A percentile compares a stretch with the other conserved stretches of the same genome.
These are phyloP conservation scores for Sistotremastrum suecicum DNA, from an alignment of 768 basidiomycete genomes.

Conservation along the genomic window DNA sequence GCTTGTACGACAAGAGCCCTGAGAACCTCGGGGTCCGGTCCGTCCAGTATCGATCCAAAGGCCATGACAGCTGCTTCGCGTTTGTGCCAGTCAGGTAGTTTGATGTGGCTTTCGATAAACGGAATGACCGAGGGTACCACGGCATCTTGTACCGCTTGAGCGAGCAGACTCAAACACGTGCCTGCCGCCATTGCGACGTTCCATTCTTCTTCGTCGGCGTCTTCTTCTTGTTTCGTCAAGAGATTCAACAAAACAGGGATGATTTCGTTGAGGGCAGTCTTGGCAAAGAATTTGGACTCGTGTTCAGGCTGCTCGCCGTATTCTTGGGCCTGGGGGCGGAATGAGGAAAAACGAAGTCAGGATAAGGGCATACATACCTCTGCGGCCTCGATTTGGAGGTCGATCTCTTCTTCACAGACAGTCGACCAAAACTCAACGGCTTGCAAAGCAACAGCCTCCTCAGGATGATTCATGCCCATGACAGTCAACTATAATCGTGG, in stretches of 20 bases:
- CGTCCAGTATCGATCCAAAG: slow-evolving; percentile 94
- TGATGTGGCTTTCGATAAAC: slow-evolving; percentile 96
- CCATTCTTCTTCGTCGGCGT: slow-evolving; percentile 98
- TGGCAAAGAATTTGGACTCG: slow-evolving; percentile 85
- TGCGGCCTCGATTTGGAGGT: slow-evolving; percentile 79
- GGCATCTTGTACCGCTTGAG: slow-evolving; percentile 78
- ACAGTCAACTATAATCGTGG: slow-evolving; percentile 60
- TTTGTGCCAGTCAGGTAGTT: slow-evolving; percentile 80
- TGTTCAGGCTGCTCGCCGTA: slow-evolving; percentile 78
- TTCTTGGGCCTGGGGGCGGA: slow-evolving; percentile 52
- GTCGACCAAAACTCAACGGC: slow-evolving; percentile 99
- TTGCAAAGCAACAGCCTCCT: slow-evolving; percentile 86
- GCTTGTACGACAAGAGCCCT: slow-evolving; percentile 90
- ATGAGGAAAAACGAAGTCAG: slow-evolving; percentile 3
- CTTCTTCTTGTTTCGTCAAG: slow-evolving; percentile 87
- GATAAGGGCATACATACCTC: slow-evolving; percentile 39
- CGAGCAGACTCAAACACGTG: slow-evolving; percentile 78
- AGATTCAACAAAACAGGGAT: slow-evolving; percentile 82
- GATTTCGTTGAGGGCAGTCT: slow-evolving; percentile 88
- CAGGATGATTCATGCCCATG: slow-evolving; percentile 89
- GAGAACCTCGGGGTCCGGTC: slow-evolving; percentile 79
- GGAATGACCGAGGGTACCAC: slow-evolving; percentile 92
- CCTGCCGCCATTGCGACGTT: slow-evolving; percentile 95
- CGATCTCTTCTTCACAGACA: slow-evolving; percentile 94
- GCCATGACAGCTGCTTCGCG: slow-evolving; percentile 98